Conservation (phyloP, 257 asterid genomes). For the Verbena officinalis region DNA sequence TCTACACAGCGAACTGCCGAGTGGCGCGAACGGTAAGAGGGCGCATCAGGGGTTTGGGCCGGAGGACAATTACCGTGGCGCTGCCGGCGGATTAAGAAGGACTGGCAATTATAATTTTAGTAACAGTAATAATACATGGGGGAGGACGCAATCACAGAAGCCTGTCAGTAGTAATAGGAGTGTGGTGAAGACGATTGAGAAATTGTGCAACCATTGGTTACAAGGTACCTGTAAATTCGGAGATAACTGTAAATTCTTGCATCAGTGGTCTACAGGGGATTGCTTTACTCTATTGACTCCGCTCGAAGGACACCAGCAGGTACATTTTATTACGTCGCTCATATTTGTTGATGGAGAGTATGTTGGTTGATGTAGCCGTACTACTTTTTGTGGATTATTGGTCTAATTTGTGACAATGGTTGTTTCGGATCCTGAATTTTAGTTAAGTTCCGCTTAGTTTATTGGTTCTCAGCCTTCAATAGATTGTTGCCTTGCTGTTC, state of each 20-base stretch:
- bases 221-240: constrained; percentile 79
- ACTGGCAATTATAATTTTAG: constrained; percentile 62
- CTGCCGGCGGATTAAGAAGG: constrained; percentile 57
- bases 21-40: constrained; percentile 60
- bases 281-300: constrained; percentile 68
- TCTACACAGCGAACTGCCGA: constrained; percentile 72
- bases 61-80: constrained; percentile 61
- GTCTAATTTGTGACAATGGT: constrained; percentile 13
- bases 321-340: constrained; percentile 25
- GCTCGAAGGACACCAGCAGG: constrained; percentile 95
- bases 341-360: constrained; percentile 9
- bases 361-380: constrained; percentile 13
- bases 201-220: constrained; percentile 66
- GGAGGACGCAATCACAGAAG: constrained; percentile 56
- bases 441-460: constrained; percentile 12
- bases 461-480: not conserved
- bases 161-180: constrained; percentile 38
- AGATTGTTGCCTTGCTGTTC: constrained; percentile 14
- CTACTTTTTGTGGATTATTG: not conserved
- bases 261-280: constrained; percentile 84
- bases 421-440: constrained; percentile 3
- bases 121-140: constrained; percentile 60
- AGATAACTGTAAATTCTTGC: constrained; percentile 77
- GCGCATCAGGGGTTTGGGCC: constrained; percentile 65
- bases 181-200: constrained; percentile 60